These are phyloP conservation scores for Rhizophagus clarus DNA, from an alignment of 192 early-diverging fungal species.

Conservation along the genomic window DNA sequence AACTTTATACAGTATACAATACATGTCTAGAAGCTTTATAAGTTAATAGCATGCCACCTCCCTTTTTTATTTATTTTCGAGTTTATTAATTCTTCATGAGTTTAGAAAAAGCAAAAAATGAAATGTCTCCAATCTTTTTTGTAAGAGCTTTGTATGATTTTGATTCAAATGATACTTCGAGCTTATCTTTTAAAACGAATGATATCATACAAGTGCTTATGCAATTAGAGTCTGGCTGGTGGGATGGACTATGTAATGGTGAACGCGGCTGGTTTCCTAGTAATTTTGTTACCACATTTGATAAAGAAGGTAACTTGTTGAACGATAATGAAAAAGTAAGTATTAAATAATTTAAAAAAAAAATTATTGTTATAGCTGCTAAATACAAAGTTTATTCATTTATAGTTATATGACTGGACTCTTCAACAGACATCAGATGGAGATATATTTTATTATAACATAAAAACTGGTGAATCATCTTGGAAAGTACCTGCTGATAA, in stretches of 20 bases:
- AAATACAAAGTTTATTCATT: not conserved
- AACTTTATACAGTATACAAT: not conserved
- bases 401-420: conserved; percentile 41
- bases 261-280: conserved; percentile 90
- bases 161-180: conserved; percentile 71
- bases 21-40: not conserved
- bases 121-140: not conserved
- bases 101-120: not conserved
- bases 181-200: conserved; percentile 80
- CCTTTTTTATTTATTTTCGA: not conserved
- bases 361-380: not conserved
- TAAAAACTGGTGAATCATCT: conserved; percentile 46
- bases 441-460: conserved; percentile 51
- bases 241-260: conserved; percentile 88
- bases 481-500: conserved; percentile 35
- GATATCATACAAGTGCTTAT: conserved; percentile 90
- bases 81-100: not conserved
- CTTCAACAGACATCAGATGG: conserved; percentile 49
- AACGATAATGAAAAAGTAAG: not conserved
- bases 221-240: conserved; percentile 93
- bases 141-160: conserved; percentile 84
- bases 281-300: conserved; percentile 57
- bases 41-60: not conserved
- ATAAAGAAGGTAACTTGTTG: no score
- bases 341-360: not conserved